phyloP scores from a whole-genome alignment of 2,329 filamentous ascomycete species.

The Fusarium devonianum region DNA sequence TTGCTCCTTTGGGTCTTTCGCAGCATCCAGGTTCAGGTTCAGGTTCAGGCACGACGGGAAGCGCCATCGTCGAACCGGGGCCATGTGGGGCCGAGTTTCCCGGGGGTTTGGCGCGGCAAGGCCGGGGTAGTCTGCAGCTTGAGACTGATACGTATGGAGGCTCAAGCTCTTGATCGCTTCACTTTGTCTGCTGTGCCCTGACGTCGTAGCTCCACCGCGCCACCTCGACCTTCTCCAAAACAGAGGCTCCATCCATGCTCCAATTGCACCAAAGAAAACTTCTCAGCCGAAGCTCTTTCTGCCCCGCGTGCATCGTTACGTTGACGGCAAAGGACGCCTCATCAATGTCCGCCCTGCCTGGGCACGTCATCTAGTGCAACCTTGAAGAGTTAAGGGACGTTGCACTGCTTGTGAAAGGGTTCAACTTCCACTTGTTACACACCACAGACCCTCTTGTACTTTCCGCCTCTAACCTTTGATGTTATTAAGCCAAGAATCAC shows the following conservation, averaged over 20 bases:
- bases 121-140: neutral
- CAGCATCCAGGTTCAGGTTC: too few species aligned
- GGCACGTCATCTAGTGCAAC: neutral
- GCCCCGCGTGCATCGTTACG: too few species aligned
- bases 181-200: neutral
- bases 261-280: too few species aligned
- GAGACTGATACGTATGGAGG: neutral
- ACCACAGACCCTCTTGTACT: too few species aligned
- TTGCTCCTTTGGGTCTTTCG: too few species aligned
- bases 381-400: too few species aligned
- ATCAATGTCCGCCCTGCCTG: conserved; percentile 5
- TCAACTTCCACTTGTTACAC: too few species aligned
- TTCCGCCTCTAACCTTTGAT: too few species aligned
- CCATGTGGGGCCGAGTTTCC: conserved; percentile 18
- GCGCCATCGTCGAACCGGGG: neutral
- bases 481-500: too few species aligned
- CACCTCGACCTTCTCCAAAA: neutral
- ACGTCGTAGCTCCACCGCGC: neutral
- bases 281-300: too few species aligned
- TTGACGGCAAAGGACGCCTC: conserved; percentile 27
- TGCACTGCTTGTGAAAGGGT: too few species aligned
- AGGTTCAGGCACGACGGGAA: too few species aligned
- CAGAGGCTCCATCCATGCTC: neutral
- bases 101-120: conserved; percentile 3
- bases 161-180: neutral